phyloP scores from a whole-genome alignment of 2,329 filamentous ascomycete species.

The Botrytis deweyae region DNA sequence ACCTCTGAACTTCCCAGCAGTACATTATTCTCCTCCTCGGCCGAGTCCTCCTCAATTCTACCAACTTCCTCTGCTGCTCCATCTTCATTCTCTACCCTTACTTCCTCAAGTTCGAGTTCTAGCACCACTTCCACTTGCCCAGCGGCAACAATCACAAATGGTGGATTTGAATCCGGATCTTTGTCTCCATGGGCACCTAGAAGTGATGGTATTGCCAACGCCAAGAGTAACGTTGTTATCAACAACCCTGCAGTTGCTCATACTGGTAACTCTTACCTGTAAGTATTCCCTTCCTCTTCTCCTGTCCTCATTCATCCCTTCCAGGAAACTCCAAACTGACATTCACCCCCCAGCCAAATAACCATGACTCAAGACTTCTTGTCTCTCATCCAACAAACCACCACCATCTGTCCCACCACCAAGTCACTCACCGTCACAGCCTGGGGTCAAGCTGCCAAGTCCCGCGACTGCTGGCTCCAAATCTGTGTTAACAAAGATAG shows the following conservation, averaged over 20 bases:
- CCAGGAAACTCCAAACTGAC: not conserved
- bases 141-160: conserved; percentile 15
- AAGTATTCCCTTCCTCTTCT: not conserved
- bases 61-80: not conserved
- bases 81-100: conserved; percentile 4
- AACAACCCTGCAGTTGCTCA: conserved; percentile 7
- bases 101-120: conserved; percentile 7
- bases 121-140: conserved; percentile 13
- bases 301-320: not conserved
- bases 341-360: not conserved
- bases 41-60: not conserved
- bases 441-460: conserved; percentile 13
- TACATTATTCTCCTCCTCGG: conserved; percentile 1
- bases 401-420: conserved; percentile 10
- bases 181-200: conserved; percentile 14
- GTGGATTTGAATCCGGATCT: conserved; percentile 13
- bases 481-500: conserved; percentile 17
- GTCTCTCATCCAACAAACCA: conserved; percentile 15
- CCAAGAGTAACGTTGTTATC: conserved; percentile 15
- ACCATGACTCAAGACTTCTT: conserved; percentile 10
- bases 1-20: not conserved
- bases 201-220: not conserved
- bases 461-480: conserved; percentile 15
- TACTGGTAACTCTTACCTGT: conserved; percentile 12
- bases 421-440: conserved; percentile 1